Base-by-base conservation (phyloP, 2,329 filamentous ascomycete species). In the Lachnellula subtilissima region DNA sequence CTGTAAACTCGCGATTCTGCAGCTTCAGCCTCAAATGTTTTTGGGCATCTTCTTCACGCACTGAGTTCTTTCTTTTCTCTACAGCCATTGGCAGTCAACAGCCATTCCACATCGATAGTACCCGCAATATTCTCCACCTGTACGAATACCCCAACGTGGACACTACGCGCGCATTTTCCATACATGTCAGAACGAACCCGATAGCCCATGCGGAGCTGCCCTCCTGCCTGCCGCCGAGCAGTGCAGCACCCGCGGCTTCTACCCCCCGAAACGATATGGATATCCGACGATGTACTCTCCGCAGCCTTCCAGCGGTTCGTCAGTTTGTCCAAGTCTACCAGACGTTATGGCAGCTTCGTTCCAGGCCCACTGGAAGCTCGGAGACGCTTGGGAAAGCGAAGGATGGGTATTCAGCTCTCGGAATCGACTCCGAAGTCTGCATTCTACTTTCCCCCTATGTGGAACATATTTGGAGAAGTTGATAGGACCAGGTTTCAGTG, bases 281-380 rank as follows among this genome's bases (percentile, higher is more conserved):
- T 87, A 59, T 77, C 79, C 32, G 84, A 88, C 63, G 74, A 80
- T 47, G 62, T 80, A 23, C 75, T 87, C 14, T 69, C 72, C 23
- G 70, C 72, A 52, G 77, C 78, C 2, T 81, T 84, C 61, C 74
- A 76, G 48, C 72, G 75, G 17, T 79, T 75, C 64, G 74, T 67
- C 51, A 61, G 65, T 40, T 57, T 67, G 1, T 72, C 71, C 19
- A 64, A 59, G 40, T 59, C 61, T n/a, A 50, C 56, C 12, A 64
- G 64, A 50, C 68, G 69, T 12, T 54, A 70, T 69, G 69, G 68
- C 28, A 71, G 68, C 58, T 70, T 63, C 45, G 66, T 69, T 7
- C 69, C 69, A 19, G 69, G 68, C n/a, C 69, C 69, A 5, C 53
- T 71, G 61, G 69, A 71, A 54, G 58, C 61, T 49, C 63, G 68